phyloP scores from a whole-genome alignment of 2,329 filamentous ascomycete genomes.

The Stachybotrys chartarum region DNA sequence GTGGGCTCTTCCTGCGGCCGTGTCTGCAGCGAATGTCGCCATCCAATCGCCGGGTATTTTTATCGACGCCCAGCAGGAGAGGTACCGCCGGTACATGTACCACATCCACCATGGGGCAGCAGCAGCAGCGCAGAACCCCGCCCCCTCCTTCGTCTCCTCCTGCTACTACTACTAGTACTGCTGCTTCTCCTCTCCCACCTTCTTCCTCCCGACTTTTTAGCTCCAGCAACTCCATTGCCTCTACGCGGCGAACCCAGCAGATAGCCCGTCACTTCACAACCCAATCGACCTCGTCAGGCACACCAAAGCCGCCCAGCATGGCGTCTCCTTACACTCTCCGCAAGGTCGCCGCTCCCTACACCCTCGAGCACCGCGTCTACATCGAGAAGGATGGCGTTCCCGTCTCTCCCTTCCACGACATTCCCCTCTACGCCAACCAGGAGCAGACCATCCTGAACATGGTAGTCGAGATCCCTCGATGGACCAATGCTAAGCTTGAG shows the following conservation, averaged over 20 bases:
- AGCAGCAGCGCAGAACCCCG: constrained; percentile 19
- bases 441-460: constrained; percentile 97
- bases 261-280: constrained; percentile 47
- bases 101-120: constrained; percentile 10
- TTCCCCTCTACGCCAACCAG: constrained; percentile 94
- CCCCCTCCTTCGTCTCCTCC: constrained; percentile 31
- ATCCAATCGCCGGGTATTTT: constrained; percentile 2
- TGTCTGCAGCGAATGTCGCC: constrained; percentile 1
- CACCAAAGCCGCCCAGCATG: constrained; percentile 32
- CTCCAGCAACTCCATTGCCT: constrained; percentile 30
- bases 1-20: not conserved
- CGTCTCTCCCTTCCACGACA: constrained; percentile 95
- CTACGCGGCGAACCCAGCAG: constrained; percentile 43
- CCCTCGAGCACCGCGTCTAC: constrained; percentile 94
- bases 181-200: constrained; percentile 11
- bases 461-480: constrained; percentile 98
- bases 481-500: constrained; percentile 99
- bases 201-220: constrained; percentile 13
- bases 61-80: constrained; percentile 13
- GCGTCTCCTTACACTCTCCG: constrained; percentile 65
- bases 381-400: constrained; percentile 95
- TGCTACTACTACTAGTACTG: constrained; percentile 16
- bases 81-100: constrained; percentile 7
- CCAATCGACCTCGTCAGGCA: constrained; percentile 13
- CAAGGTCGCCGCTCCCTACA: constrained; percentile 86